A percentile compares a stretch with the other conserved stretches of the same genome.
phyloP scores from a whole-genome alignment of 1,284 basidiomycete genomes.

The Rhodotorula sp. region DNA sequence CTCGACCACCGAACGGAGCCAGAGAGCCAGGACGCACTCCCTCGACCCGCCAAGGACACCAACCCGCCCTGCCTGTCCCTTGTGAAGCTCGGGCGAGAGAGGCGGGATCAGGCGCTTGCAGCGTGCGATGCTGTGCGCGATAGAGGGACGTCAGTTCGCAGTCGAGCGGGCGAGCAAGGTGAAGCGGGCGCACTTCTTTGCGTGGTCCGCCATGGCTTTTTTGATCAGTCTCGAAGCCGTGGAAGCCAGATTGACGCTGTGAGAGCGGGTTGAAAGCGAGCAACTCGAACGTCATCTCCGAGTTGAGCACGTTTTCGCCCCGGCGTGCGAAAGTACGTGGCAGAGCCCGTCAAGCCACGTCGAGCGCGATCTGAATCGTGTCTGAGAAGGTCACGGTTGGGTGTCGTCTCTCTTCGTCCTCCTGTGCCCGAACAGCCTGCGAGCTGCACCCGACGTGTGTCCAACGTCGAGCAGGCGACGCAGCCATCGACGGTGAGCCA shows the following conservation, averaged over 20 bases:
- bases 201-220: conserved; percentile 23
- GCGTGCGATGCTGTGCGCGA: conserved; percentile 58
- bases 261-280: no score
- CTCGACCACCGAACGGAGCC: background rate
- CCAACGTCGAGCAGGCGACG: no score
- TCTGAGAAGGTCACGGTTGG: no score
- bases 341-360: no score
- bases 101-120: conserved; percentile 79
- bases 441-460: no score
- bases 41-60: conserved; percentile 89
- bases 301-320: background rate
- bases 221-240: background rate
- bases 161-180: background rate
- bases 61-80: conserved; percentile 91
- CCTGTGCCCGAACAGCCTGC: no score
- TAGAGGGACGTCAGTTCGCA: background rate
- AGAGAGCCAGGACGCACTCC: conserved; percentile 61
- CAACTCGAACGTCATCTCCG: background rate
- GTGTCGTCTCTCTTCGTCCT: no score
- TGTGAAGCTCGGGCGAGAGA: conserved; percentile 78
- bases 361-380: no score
- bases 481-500: no score
- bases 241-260: conserved; percentile 5
- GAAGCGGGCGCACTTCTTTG: background rate
- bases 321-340: no score